Conservation (phyloP, 1,284 basidiomycete species). For the Ganoderma boninense region DNA sequence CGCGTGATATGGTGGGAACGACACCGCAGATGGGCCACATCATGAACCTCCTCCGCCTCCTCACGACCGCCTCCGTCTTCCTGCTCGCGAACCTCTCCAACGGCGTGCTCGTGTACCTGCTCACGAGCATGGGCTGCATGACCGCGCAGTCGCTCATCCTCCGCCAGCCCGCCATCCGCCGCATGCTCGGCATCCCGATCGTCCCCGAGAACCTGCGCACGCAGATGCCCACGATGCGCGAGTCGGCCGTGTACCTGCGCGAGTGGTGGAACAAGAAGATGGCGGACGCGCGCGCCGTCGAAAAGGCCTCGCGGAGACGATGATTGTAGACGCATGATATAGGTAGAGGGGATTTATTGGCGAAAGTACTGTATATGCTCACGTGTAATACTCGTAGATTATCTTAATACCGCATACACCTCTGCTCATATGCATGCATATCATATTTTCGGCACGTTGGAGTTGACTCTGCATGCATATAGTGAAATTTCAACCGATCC, state of each 20-base stretch:
- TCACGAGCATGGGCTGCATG: conserved; percentile 54
- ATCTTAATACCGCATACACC: conserved; percentile 23
- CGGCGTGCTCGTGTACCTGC: conserved; percentile 70
- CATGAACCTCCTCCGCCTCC: conserved; percentile 75
- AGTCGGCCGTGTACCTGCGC: conserved; percentile 40
- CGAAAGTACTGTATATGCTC: conserved; percentile 31
- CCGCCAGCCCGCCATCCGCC: conserved; percentile 56
- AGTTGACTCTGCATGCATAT: not conserved
- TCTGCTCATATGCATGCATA: conserved; percentile 15
- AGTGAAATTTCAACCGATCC: no score
- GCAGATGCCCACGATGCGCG: conserved; percentile 39
- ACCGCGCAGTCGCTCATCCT: conserved; percentile 57
- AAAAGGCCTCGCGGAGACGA: conserved; percentile 18
- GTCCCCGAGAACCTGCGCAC: conserved; percentile 41
- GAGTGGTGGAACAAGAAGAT: conserved; percentile 40
- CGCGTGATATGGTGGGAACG: conserved; percentile 60
- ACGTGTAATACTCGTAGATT: conserved; percentile 25
- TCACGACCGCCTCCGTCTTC: conserved; percentile 65
- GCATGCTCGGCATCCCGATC: conserved; percentile 55
- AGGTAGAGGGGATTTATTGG: not conserved
- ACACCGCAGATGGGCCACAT: conserved; percentile 68
- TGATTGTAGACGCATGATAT: conserved; percentile 2
- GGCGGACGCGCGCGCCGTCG: conserved; percentile 30
- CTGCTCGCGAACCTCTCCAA: conserved; percentile 70
- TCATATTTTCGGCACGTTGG: not conserved